Conservation (phyloP, 139 green algal genomes). For the Picochlorum costavermella region DNA sequence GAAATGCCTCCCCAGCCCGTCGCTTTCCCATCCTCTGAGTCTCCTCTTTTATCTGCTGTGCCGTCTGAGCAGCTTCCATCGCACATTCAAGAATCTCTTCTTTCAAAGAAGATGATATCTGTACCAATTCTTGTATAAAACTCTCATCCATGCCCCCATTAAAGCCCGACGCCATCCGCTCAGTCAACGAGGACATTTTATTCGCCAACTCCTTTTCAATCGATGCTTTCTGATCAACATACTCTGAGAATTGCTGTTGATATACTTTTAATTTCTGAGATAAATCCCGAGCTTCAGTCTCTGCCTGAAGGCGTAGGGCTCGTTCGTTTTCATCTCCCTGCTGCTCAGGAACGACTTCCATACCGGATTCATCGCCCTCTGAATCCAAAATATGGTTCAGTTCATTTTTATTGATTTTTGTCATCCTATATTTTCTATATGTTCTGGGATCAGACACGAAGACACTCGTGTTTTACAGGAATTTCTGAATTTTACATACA, state of each 20-base stretch:
- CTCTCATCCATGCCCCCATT: not conserved
- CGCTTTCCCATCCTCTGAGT: not conserved
- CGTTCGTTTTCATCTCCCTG: no score
- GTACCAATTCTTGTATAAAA: constrained; percentile 17
- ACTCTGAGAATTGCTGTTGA: constrained; percentile 73
- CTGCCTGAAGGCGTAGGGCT: constrained; percentile 11
- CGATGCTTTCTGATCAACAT: constrained; percentile 46
- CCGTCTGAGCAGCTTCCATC: not conserved
- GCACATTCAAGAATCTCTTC: not conserved
- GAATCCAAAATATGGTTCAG: no score
- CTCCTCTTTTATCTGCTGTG: not conserved
- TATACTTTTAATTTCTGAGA: constrained; percentile 58
- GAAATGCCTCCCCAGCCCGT: not conserved
- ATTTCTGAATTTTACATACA: not conserved
- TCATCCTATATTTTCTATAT: no score
- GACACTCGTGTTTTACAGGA: not conserved
- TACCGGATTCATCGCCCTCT: no score
- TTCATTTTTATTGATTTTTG: no score
- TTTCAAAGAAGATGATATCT: constrained; percentile 23
- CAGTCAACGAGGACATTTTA: constrained; percentile 1
- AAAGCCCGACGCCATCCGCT: not conserved
- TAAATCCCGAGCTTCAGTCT: constrained; percentile 61
- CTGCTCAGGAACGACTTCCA: no score
- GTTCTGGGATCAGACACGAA: not conserved
- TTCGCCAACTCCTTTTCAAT: constrained; percentile 21